phyloP scores from a whole-genome alignment of 805 yeast genomes.

The Candida ovalis region DNA sequence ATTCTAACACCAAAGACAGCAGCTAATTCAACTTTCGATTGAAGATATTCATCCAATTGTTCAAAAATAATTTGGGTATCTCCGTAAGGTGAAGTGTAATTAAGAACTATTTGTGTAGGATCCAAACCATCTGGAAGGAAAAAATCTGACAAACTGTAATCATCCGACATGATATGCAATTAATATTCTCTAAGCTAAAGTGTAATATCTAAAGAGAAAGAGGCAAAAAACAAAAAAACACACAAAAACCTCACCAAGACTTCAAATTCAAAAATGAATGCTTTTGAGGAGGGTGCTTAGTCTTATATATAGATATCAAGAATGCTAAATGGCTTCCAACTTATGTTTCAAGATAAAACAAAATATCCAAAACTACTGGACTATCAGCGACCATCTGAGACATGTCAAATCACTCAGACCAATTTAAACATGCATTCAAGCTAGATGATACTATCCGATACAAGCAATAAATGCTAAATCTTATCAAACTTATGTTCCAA shows the following conservation, averaged over 20 bases:
- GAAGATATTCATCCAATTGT: conserved; percentile 38
- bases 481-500: too few relatives aligned
- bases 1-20: conserved; percentile 55
- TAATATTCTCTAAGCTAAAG: too few relatives aligned
- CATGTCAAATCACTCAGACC: too few relatives aligned
- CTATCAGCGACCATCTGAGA: not conserved
- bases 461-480: too few relatives aligned
- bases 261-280: not conserved
- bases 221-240: too few relatives aligned
- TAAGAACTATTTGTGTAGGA: conserved; percentile 26
- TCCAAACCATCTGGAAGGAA: conserved; percentile 17
- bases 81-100: conserved; percentile 43
- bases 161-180: conserved; percentile 3
- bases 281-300: not conserved
- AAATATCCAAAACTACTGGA: not conserved
- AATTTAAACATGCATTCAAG: too few relatives aligned
- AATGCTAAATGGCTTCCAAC: not conserved
- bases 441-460: too few relatives aligned
- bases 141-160: not conserved
- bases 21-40: conserved; percentile 34
- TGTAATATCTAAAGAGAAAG: too few relatives aligned
- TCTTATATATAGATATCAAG: not conserved
- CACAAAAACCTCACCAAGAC: not conserved
- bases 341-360: not conserved
- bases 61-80: conserved; percentile 33